Percentiles rank a stretch among this genome's conserved stretches.
phyloP scores from a whole-genome alignment of 2,329 filamentous ascomycete species.

The Colletotrichum brevisporum region DNA sequence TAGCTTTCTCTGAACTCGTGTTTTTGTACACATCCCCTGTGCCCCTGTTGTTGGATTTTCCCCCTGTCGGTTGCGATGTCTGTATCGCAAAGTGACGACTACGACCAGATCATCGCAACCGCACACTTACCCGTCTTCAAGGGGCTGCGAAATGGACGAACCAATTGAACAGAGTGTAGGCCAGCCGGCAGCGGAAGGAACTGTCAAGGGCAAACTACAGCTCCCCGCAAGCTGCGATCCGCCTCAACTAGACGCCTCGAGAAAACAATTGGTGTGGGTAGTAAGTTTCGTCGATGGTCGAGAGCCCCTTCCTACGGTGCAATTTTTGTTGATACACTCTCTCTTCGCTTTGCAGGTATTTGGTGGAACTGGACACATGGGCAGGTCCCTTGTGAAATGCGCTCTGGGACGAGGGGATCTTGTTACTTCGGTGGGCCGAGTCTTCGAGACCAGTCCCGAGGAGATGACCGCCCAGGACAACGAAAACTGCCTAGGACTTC shows the following conservation, averaged over 20 bases:
- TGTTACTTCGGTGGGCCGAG: conserved; percentile 88
- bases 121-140: too few relatives aligned
- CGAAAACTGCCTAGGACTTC: conserved; percentile 80
- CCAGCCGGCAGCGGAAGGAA: conserved; percentile 21
- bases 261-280: conserved; percentile 88
- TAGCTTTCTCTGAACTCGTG: neutral
- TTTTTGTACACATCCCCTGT: too few relatives aligned
- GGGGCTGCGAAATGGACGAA: conserved; percentile 22
- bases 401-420: conserved; percentile 85
- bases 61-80: too few relatives aligned
- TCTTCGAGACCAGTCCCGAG: conserved; percentile 80
- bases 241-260: conserved; percentile 77
- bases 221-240: conserved; percentile 91
- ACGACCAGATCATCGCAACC: too few relatives aligned
- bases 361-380: conserved; percentile 97
- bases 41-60: too few relatives aligned
- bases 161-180: conserved; percentile 29
- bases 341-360: conserved; percentile 74
- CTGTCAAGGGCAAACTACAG: conserved; percentile 58
- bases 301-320: conserved; percentile 10
- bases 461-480: conserved; percentile 77
- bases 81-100: too few relatives aligned
- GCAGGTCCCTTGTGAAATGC: conserved; percentile 87
- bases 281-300: conserved; percentile 63
- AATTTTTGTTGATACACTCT: conserved; percentile 5